Evolutionary conservation across 2,329 filamentous ascomycete species (phyloP).

Genomic region (Fusarium sp.): DNA sequence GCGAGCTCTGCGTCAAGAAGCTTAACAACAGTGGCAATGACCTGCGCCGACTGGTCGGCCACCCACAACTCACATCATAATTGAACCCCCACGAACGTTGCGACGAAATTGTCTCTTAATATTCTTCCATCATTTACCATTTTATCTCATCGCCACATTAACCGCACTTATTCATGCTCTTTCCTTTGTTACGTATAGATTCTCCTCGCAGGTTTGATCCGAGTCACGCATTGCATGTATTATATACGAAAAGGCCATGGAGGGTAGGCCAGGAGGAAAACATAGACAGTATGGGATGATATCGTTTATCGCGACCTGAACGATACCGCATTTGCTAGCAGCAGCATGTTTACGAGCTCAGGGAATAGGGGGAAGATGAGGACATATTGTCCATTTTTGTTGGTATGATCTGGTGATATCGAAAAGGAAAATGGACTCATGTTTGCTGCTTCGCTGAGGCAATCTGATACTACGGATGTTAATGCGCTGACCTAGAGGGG

Average conservation of each 20-base stretch:
- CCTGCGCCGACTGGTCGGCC: conserved; percentile 54
- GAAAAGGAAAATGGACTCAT: conserved; percentile 1
- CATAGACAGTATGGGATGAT: conserved; percentile 21
- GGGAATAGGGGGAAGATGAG: not conserved
- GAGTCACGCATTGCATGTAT: conserved; percentile 36
- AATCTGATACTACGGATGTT: conserved; percentile 9
- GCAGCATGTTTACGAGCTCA: conserved; percentile 15
- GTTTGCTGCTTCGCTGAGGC: conserved; percentile 6
- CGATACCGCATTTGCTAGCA: conserved; percentile 30
- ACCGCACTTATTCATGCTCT: not conserved
- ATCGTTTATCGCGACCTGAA: conserved; percentile 24
- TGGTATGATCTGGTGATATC: conserved; percentile 16
- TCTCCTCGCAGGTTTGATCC: conserved; percentile 2
- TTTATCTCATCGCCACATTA: conserved; percentile 1
- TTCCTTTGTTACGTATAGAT: conserved; percentile 37
- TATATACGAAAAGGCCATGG: conserved; percentile 27
- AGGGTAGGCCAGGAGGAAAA: conserved; percentile 10
- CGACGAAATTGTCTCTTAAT: not conserved
- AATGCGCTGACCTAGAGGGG: conserved; percentile 8
- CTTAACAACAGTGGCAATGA: conserved; percentile 56
- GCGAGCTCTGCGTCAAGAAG: conserved; percentile 56
- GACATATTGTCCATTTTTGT: conserved; percentile 3
- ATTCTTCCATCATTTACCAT: not conserved
- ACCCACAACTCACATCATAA: conserved; percentile 24
- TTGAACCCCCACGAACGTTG: not conserved